Evolutionary conservation across 208 protist genomes (phyloP), one percentile per base, ranked within the genome.

Genomic region (Crithidia bombi): DNA sequence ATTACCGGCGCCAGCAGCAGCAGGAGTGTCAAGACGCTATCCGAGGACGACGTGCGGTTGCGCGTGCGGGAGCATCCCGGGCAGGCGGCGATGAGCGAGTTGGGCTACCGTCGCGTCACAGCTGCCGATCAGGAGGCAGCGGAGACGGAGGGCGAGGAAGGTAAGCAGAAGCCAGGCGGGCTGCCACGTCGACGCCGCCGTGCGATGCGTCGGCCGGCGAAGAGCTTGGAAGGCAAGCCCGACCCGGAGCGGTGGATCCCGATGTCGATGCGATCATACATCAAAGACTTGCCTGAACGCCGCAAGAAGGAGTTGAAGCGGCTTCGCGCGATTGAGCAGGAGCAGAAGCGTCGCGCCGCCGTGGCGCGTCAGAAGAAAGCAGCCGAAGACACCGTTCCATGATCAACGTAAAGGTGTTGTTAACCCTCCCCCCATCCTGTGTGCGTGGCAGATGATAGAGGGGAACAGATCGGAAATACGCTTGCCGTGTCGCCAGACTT

Each of bases 171-270:
- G 3, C 1, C n/a, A 1, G 44, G 55, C 44, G 70, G 70, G 10
- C 58, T 70, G 33, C n/a, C 64, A 15, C 62, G 54, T 3, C 83
- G 83, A 28, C 84, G 81, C 25, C 69, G 67, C 17, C 74, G 82
- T 26, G 39, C 75, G 33, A 44, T 83, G 76, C 83, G 83, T 5
- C 83, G 79, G 2, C 90, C 86, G 19, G 82, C 89, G 41, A 92
- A 85, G 70, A 89, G 82, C 63, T 83, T 77, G 68, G 86, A 91
- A 19, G 75, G 80, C 54, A 83, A 82, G 43, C 65, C 87, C n/a
- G 88, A 96, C 63, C 91, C 87, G 19, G 87, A 96, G 78, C 87
- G 91, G 0, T 96, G 91, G 91, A 79, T 96, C 35, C 91, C 91
- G 17, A 93, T 96, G 63, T 65, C 81, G 58, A 58, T 85, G 55